Base-by-base conservation (phyloP, 306 rosid genomes). In the Hippophae rhamnoides region DNA sequence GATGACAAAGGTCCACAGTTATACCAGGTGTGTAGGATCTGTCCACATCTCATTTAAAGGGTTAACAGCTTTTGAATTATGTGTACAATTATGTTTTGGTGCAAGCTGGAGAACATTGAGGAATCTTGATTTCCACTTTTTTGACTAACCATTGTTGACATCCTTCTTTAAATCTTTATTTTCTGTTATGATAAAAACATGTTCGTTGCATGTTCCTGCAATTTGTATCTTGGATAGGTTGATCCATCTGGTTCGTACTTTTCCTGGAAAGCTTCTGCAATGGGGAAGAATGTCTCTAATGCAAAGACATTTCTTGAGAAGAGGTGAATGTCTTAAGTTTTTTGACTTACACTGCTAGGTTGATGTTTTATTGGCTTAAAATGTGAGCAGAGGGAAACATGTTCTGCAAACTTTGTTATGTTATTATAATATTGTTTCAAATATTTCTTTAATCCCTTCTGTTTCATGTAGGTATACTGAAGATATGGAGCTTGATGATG, bases 241-340 rank as follows among this genome's bases (percentile, higher is more conserved):
- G 99, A 92, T 75, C 99, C 95, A 44, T 92, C 96, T 0, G 99
- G 96, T 71, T 88, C 95, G 14, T 92, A 88, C 69, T 92, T 92
- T 74, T 88, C 99, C 18, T 92, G 99, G 96, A 88, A 92, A 69
- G 96, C 99, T 47, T 92, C 95, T 13, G 99, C 96, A 55, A 88
- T 88, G 99, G 99, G 99, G 63, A 92, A 92, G 69, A 92, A 92
- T 78, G 96, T 92, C 67, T 92, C 99, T 43, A 88, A 88, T 63
- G 90, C 95, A 23, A 92, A 92, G 74, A 92, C 95, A n/a, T 92
- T 88, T 70, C 92, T 92, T n/a, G 99, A 92, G 78, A 92, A 92
- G 76, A 92, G 99, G 96, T 88, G 38, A 31, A 31, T 31, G 3
- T 31, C 38, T 31, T 31, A 31, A 31, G 68, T 43, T 65, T 60